Percentiles rank a stretch among this genome's conserved stretches.
phyloP scores from a whole-genome alignment of 2,329 filamentous ascomycete species.

The Penicillium occitanis region DNA sequence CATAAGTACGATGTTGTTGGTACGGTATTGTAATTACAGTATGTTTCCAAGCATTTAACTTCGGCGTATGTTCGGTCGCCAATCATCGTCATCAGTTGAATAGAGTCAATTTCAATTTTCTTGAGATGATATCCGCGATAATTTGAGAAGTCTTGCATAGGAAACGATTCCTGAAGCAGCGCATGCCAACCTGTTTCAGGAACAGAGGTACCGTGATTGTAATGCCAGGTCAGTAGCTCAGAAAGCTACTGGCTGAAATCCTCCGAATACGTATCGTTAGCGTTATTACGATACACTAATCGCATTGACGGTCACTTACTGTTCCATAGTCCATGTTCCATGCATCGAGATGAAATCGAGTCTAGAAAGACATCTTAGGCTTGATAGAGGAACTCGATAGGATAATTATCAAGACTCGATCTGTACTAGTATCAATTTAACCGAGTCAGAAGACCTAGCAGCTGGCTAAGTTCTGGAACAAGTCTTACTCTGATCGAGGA shows the following conservation, averaged over 20 bases:
- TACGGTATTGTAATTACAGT: slow-evolving; percentile 8
- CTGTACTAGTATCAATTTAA: background rate
- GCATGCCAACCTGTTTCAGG: slow-evolving; percentile 2
- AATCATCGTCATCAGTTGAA: background rate
- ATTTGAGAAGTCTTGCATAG: background rate
- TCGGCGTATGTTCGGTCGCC: slow-evolving; percentile 3
- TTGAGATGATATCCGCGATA: background rate
- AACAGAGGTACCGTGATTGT: background rate
- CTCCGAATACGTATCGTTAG: slow-evolving; percentile 1
- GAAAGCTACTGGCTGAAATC: slow-evolving; percentile 6
- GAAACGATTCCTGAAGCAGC: background rate
- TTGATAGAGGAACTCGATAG: background rate
- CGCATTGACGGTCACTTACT: background rate
- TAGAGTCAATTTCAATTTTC: background rate
- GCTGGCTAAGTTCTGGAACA: background rate
- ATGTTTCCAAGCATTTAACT: background rate
- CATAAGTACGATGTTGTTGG: background rate
- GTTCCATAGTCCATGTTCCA: background rate
- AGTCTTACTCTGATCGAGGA: background rate
- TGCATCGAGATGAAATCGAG: background rate
- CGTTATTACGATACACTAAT: background rate
- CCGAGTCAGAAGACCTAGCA: background rate
- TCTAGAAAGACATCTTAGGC: background rate
- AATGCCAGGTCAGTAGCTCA: background rate
- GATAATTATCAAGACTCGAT: background rate